Percentiles rank a stretch among this genome's conserved stretches.
Conservation (phyloP, 495 filamentous ascomycete genomes). For the Wilcoxina mikolae region DNA sequence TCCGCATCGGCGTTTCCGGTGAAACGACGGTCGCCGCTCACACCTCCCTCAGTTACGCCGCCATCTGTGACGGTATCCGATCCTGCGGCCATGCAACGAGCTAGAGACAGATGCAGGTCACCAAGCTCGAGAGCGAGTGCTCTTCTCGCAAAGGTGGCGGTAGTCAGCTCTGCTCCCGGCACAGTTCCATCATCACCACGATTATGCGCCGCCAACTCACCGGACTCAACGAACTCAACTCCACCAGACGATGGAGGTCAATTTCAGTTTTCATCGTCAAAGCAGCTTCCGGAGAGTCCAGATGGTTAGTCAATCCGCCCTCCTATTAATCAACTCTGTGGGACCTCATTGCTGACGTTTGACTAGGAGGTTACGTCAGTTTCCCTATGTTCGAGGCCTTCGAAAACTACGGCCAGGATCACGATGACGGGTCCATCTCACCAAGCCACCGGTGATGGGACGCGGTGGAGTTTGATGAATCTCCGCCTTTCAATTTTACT, state of each 20-base stretch:
- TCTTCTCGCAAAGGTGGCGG: slow-evolving; percentile 26
- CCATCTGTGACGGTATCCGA: slow-evolving; percentile 25
- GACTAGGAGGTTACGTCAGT: slow-evolving; percentile 35
- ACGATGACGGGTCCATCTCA: slow-evolving; percentile 21
- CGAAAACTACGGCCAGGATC: slow-evolving; percentile 23
- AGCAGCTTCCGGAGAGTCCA: slow-evolving; percentile 26
- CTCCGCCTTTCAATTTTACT: too few relatives aligned
- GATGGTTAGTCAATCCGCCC: slow-evolving; percentile 15
- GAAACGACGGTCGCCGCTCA: slow-evolving; percentile 24
- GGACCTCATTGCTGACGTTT: not conserved
- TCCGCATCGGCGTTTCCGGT: slow-evolving; percentile 12
- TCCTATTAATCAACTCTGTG: not conserved
- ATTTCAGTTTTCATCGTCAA: slow-evolving; percentile 22
- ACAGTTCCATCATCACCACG: slow-evolving; percentile 23
- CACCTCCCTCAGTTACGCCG: slow-evolving; percentile 28
- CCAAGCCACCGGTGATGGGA: not conserved
- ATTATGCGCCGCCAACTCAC: slow-evolving; percentile 19
- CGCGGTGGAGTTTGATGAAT: too few relatives aligned
- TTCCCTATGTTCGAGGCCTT: slow-evolving; percentile 37
- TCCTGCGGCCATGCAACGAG: slow-evolving; percentile 21
- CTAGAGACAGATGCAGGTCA: slow-evolving; percentile 27
- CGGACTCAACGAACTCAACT: slow-evolving; percentile 25
- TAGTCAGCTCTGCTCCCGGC: slow-evolving; percentile 18
- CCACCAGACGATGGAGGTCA: slow-evolving; percentile 26
- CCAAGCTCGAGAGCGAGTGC: slow-evolving; percentile 21